Base-by-base conservation (phyloP, 2,329 filamentous ascomycete genomes). In the Fusarium piperis region DNA sequence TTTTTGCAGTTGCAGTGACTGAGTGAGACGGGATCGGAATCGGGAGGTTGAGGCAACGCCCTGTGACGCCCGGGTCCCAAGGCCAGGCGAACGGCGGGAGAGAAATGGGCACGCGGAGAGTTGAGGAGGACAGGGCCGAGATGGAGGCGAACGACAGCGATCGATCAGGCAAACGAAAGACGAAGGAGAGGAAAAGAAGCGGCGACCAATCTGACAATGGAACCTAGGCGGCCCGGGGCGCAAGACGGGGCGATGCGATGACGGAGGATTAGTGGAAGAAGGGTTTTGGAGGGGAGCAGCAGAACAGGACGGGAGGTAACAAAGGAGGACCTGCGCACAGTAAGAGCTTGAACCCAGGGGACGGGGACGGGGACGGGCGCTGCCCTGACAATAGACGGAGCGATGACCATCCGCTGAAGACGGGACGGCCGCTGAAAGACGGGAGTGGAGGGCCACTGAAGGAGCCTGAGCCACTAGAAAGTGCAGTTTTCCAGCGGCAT, bases 181-280 rank as follows among this genome's bases (percentile, higher is more conserved):
- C 61, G 53, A 44, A 56, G 44, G 59, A 59, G 35, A 35, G 36
- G 38, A 35, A 55, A 55, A 59, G 62, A 33, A 38, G 23, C 23
- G 44, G 44, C 58, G 59, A 35, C 48, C 48, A 62, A 66, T 65
- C 41, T 62, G 51, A 63, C 51, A 59, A 61, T 48, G 44, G 44
- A 48, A 48, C 23, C 44, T 28, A 48, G 51, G 64, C 71, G 64
- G 55, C 58, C 70, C 70, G 36, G 64, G 61, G 70, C 70, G 67
- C 67, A 59, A 73, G 63, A 65, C 64, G 56, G 65, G 64, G 65
- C 55, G 69, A 74, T 73, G 73, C 73, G 72, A 77, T 72, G 66
- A 67, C 64, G 59, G 67, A 65, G 64, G 63, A 71, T 71, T 68
- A 71, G 60, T 33, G 62, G 44, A 41, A 38, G 52, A 41, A 38